A percentile compares a stretch with the other conserved stretches of the same genome.
These are phyloP conservation scores for Russula sp. DNA, from an alignment of 768 basidiomycete genomes.

Conservation along the genomic window DNA sequence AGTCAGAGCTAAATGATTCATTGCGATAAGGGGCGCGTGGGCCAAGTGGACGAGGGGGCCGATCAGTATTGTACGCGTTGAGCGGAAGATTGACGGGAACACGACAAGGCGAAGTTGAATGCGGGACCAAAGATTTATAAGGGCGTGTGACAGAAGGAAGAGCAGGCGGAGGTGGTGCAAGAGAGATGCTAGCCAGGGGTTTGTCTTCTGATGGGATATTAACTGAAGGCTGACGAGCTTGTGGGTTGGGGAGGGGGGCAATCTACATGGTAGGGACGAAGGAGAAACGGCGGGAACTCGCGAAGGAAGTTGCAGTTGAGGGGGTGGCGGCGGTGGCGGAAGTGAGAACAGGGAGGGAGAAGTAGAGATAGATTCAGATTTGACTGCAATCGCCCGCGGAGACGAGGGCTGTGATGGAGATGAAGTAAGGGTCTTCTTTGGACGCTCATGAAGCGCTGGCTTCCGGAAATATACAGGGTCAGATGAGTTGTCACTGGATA, in stretches of 20 bases:
- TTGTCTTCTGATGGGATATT: neutral
- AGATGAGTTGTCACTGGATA: neutral
- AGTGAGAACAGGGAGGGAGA: neutral
- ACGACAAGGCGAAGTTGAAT: neutral
- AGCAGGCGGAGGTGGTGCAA: no score
- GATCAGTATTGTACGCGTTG: conserved; percentile 7
- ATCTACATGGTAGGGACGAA: neutral
- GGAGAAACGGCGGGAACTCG: neutral
- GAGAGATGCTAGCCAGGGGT: no score
- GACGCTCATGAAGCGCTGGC: neutral
- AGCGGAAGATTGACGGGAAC: neutral
- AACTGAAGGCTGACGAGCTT: neutral
- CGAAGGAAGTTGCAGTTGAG: conserved; percentile 3
- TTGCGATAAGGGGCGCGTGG: conserved; percentile 23
- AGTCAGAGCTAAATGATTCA: neutral
- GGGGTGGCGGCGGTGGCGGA: conserved; percentile 8
- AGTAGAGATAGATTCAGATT: neutral
- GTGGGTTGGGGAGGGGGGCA: neutral
- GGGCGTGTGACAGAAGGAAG: neutral
- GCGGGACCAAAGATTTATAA: neutral
- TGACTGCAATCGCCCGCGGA: neutral
- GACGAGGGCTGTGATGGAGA: neutral
- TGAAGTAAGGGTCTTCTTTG: conserved; percentile 3
- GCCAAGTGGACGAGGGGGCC: conserved; percentile 28
- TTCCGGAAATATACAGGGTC: neutral